phyloP scores from a whole-genome alignment of 169 alveolate species.

The Cryptosporidium parvum region DNA sequence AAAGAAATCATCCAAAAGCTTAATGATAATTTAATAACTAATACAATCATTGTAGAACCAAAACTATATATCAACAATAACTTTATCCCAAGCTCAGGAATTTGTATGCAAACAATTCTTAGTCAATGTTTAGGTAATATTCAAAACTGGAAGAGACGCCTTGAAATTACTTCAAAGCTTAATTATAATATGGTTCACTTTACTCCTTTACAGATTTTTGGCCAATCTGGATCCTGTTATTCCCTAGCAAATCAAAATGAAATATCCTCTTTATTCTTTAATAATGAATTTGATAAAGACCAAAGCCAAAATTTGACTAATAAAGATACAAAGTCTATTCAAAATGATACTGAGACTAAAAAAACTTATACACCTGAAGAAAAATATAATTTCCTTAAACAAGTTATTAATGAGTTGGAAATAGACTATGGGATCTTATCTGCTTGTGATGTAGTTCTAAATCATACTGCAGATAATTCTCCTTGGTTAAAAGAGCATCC shows the following conservation, averaged over 20 bases:
- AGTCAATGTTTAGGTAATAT: slow-evolving; percentile 89
- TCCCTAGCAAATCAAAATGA: slow-evolving; percentile 73
- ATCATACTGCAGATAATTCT: slow-evolving; percentile 91
- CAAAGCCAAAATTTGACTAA: slow-evolving; percentile 47
- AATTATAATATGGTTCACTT: slow-evolving; percentile 91
- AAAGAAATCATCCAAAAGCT: background rate
- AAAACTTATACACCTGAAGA: slow-evolving; percentile 61
- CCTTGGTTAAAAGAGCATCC: slow-evolving; percentile 90
- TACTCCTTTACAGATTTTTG: slow-evolving; percentile 84
- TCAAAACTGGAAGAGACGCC: slow-evolving; percentile 83
- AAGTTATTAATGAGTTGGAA: slow-evolving; percentile 80
- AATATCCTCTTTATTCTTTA: slow-evolving; percentile 55
- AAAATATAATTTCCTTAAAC: slow-evolving; percentile 60
- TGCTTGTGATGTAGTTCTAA: slow-evolving; percentile 91
- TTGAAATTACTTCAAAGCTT: slow-evolving; percentile 80
- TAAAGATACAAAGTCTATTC: background rate
- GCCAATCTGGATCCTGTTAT: slow-evolving; percentile 81
- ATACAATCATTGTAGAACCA: slow-evolving; percentile 78
- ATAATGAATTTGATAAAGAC: background rate
- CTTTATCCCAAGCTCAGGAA: slow-evolving; percentile 67
- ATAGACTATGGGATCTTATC: slow-evolving; percentile 85
- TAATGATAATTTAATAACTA: background rate
- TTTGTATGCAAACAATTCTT: slow-evolving; percentile 87
- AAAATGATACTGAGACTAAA: slow-evolving; percentile 47
- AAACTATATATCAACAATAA: slow-evolving; percentile 58